Conservation (phyloP, 2,329 filamentous ascomycete genomes). For the Trichophyton simii region DNA sequence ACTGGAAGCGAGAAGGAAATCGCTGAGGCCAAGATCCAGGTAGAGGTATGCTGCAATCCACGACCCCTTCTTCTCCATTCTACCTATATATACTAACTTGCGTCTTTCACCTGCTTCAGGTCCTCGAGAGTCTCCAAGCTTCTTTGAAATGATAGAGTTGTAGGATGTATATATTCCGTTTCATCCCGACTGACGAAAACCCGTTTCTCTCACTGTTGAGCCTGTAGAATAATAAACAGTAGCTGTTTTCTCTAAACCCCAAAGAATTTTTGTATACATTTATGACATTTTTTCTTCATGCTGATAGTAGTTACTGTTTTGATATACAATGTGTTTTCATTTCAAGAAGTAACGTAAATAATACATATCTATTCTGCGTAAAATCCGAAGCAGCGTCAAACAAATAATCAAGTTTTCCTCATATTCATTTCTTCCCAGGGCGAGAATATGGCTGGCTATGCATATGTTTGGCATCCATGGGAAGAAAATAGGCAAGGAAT, state of each 20-base stretch:
- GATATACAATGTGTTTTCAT: too few species aligned
- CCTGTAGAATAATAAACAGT: conserved; percentile 30
- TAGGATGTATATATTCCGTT: conserved; percentile 28
- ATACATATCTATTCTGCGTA: too few species aligned
- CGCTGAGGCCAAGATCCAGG: conserved; percentile 96
- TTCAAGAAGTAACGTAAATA: not conserved
- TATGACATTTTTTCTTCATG: not conserved
- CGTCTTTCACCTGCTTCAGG: conserved; percentile 21
- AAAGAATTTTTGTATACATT: conserved; percentile 10
- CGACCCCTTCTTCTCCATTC: too few species aligned
- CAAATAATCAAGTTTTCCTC: too few species aligned
- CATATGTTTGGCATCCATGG: not conserved
- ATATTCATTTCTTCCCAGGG: not conserved
- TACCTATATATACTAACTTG: conserved; percentile 1
- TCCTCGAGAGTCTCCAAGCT: conserved; percentile 39
- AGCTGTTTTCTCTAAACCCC: conserved; percentile 3
- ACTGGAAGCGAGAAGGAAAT: conserved; percentile 92
- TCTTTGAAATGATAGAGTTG: conserved; percentile 35
- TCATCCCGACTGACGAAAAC: conserved; percentile 12
- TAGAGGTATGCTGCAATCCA: conserved; percentile 58
- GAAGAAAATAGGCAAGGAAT: not conserved
- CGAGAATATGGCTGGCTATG: not conserved
- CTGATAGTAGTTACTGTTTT: not conserved
- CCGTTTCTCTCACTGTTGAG: conserved; percentile 15
- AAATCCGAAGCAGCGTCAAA: too few species aligned